Conservation (phyloP, 257 asterid genomes). For the Voacanga thouarsii region DNA sequence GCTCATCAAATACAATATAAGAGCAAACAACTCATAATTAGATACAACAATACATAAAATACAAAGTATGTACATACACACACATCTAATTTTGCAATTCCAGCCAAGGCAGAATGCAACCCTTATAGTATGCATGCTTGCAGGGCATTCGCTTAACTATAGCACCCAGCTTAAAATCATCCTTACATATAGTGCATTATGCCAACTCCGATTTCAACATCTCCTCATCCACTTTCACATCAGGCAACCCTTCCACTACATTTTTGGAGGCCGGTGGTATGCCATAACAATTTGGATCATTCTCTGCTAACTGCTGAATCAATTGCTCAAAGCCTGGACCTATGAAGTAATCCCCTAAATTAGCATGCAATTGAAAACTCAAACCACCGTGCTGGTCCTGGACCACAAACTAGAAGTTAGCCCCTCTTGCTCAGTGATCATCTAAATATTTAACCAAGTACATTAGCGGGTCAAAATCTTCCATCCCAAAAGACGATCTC, state of each 20-base stretch:
- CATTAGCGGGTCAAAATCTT: too few relatives aligned
- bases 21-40: too few relatives aligned
- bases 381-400: slow-evolving; percentile 11
- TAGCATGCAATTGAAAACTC: slow-evolving; percentile 31
- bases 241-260: too few relatives aligned
- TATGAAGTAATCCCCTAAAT: slow-evolving; percentile 63
- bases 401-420: slow-evolving; percentile 47
- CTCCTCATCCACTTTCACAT: too few relatives aligned
- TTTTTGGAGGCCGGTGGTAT: too few relatives aligned
- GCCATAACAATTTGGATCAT: too few relatives aligned
- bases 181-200: slow-evolving; percentile 86
- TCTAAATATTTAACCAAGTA: slow-evolving; percentile 40
- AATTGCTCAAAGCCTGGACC: slow-evolving; percentile 75
- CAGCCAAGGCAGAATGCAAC: slow-evolving; percentile 76
- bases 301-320: too few relatives aligned
- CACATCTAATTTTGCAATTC: slow-evolving; percentile 64
- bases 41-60: too few relatives aligned
- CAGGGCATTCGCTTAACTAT: slow-evolving; percentile 76
- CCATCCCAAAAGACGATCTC: too few relatives aligned
- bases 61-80: too few relatives aligned
- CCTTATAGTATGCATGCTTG: slow-evolving; percentile 66
- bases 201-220: too few relatives aligned
- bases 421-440: slow-evolving; percentile 52
- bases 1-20: too few relatives aligned
- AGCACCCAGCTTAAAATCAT: slow-evolving; percentile 54